A percentile compares a stretch with the other conserved stretches of the same genome.
phyloP scores from a whole-genome alignment of 169 alveolate species.

The Fabrea salina region DNA sequence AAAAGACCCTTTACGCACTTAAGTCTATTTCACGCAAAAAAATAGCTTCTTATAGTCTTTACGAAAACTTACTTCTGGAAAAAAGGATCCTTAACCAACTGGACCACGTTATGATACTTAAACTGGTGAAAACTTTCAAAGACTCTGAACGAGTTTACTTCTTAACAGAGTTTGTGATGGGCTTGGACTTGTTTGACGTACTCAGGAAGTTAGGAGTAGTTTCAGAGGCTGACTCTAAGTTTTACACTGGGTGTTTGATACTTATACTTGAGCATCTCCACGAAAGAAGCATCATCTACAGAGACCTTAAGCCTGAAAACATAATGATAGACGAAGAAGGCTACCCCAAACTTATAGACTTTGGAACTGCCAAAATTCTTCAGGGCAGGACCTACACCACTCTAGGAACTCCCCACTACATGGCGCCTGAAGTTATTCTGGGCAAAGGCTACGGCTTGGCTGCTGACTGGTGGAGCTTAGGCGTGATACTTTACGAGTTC shows the following conservation, averaged over 20 bases:
- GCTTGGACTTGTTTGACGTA: conserved; percentile 21
- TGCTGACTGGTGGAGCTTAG: conserved; percentile 98
- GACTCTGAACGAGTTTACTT: conserved; percentile 29
- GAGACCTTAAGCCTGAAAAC: conserved; percentile 37
- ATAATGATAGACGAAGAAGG: conserved; percentile 69
- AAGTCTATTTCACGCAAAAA: conserved; percentile 16
- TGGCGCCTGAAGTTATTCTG: conserved; percentile 76
- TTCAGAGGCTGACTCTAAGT: neutral
- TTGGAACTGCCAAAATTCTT: conserved; percentile 81
- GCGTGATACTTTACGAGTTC: conserved; percentile 96
- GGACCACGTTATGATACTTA: conserved; percentile 21
- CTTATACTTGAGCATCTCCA: conserved; percentile 24
- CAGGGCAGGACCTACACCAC: conserved; percentile 54
- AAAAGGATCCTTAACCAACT: neutral
- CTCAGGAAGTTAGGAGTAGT: conserved; percentile 2
- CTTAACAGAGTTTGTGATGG: conserved; percentile 26
- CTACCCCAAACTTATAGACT: conserved; percentile 73
- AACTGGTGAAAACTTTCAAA: conserved; percentile 30
- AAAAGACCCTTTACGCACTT: conserved; percentile 16
- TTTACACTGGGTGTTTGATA: conserved; percentile 18
- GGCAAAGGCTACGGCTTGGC: conserved; percentile 96
- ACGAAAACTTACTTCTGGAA: conserved; percentile 9
- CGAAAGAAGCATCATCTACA: neutral
- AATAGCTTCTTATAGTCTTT: neutral
- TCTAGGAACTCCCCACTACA: conserved; percentile 82